These are phyloP conservation scores for Solanum pinnatisectum DNA, from an alignment of 257 asterid genomes.

Conservation along the genomic window DNA sequence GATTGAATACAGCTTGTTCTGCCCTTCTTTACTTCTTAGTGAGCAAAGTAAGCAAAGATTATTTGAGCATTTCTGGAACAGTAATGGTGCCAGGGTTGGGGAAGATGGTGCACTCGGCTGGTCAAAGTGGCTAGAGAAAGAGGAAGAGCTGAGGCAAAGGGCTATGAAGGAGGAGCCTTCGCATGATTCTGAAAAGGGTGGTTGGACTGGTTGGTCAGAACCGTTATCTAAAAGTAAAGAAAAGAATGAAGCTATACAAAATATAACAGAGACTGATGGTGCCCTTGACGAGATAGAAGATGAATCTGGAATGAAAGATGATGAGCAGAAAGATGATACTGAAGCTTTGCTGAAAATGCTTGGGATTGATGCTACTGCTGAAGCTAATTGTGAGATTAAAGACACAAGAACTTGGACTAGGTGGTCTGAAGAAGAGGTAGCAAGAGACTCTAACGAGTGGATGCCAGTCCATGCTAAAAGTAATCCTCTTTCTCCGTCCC, in stretches of 20 bases:
- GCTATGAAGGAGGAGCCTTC: conserved; percentile 54
- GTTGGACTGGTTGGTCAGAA: conserved; percentile 97
- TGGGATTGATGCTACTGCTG: conserved; percentile 79
- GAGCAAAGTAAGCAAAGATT: conserved; percentile 84
- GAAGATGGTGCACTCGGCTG: conserved; percentile 97
- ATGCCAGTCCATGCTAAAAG: conserved; percentile 66
- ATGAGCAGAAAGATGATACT: conserved; percentile 60
- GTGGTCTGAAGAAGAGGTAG: conserved; percentile 82
- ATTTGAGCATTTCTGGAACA: conserved; percentile 91
- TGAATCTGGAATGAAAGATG: conserved; percentile 39
- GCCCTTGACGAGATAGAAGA: conserved; percentile 43
- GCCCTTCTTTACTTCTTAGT: conserved; percentile 67
- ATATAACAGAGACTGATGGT: conserved; percentile 23
- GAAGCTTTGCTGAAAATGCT: conserved; percentile 76
- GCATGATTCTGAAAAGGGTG: conserved; percentile 59
- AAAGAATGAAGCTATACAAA: conserved; percentile 24
- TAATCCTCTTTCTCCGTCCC: conserved; percentile 20
- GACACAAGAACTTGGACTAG: conserved; percentile 72
- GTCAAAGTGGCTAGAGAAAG: conserved; percentile 89
- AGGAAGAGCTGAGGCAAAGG: conserved; percentile 82
- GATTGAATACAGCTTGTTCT: conserved; percentile 76
- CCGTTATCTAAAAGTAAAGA: conserved; percentile 46
- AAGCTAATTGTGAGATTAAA: conserved; percentile 55
- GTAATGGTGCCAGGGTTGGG: conserved; percentile 88
- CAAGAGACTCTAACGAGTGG: conserved; percentile 65